Percentiles rank a stretch among this genome's conserved stretches.
phyloP scores from a whole-genome alignment of 225 moss, liverwort and hornwort species.

The Antitrichia curtipendula region DNA sequence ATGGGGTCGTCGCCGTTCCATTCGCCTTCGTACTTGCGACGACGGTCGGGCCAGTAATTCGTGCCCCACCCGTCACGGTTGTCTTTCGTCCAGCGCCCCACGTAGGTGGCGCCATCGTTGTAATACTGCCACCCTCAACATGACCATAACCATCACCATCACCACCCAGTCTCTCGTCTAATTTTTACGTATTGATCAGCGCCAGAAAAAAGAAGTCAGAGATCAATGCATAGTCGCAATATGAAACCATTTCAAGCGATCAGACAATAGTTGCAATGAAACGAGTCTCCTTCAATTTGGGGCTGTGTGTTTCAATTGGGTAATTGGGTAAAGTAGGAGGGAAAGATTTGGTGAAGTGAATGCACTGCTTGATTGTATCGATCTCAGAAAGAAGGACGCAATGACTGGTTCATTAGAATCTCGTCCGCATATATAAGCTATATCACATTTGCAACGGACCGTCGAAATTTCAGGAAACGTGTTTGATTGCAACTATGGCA shows the following conservation, averaged over 20 bases:
- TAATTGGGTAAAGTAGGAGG: not conserved
- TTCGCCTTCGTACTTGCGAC: conserved; percentile 82
- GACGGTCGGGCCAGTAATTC: conserved; percentile 58
- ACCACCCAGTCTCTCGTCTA: not conserved
- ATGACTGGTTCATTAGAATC: not conserved
- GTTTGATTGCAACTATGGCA: not conserved
- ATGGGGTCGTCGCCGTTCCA: conserved; percentile 87
- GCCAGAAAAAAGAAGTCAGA: not conserved
- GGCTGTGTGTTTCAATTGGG: not conserved
- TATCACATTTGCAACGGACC: not conserved
- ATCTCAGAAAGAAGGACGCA: not conserved
- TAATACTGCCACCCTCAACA: conserved; percentile 28
- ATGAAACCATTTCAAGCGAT: not conserved
- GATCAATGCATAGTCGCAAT: not conserved
- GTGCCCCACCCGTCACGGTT: conserved; percentile 91
- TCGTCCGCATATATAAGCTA: not conserved
- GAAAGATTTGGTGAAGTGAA: not conserved
- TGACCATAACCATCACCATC: not conserved
- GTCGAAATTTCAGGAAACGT: not conserved
- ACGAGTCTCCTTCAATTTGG: not conserved
- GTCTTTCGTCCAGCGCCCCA: conserved; percentile 61
- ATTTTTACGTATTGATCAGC: not conserved
- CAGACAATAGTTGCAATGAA: not conserved
- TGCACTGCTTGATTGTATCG: not conserved
- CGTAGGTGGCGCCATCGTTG: conserved; percentile 57